Base-by-base conservation (phyloP, 2,329 filamentous ascomycete genomes). In the Penicillium digitatum region DNA sequence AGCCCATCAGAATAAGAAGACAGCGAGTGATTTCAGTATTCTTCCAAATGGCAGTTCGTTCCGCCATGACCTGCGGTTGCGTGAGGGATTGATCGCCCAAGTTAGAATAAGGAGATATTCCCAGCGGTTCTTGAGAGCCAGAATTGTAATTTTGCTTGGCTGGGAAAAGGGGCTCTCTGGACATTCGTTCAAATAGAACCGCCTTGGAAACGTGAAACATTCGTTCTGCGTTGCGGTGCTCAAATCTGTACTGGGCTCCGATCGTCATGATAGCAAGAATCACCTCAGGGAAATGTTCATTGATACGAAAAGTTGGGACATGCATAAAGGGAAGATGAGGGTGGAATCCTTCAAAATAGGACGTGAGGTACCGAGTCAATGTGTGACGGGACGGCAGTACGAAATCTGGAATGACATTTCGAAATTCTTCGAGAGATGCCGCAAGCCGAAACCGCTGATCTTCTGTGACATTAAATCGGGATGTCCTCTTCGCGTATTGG, bases 301-400 rank as follows among this genome's bases (percentile, higher is more conserved):
- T 81, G 0, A 85, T 80, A 1, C 79, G 78, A 44, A 89, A 76
- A 0, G 86, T 89, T 0, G 87, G 83, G 5, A 88, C 73, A 66
- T 90, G 87, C 27, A 90, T 74, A 57, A 89, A 83, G 0, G 81
- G 82, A 38, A 84, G 75, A 56, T 83, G 80, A 26, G 81, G 77
- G 54, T 84, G 78, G 55, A 89, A 88, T 0, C 86, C 86, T 55
- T 80, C 82, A 50, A 88, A 81, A 62, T 88, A 90, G 1, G 86
- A 86, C 55, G 87, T 85, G 31, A 89, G 72, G 58, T 89, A 89
- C 32, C 87, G 76, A 3, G 84, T 85, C 27, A 89, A 69, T 0
- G 87, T 87, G 61, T 88, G 81, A 3, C 87, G 81, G 5, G 86
- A 88, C 1, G 87, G 87, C 47, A 89, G 82, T 3, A 83, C 79